phyloP scores from a whole-genome alignment of 768 basidiomycete species.

The Leccinum imitatum region DNA sequence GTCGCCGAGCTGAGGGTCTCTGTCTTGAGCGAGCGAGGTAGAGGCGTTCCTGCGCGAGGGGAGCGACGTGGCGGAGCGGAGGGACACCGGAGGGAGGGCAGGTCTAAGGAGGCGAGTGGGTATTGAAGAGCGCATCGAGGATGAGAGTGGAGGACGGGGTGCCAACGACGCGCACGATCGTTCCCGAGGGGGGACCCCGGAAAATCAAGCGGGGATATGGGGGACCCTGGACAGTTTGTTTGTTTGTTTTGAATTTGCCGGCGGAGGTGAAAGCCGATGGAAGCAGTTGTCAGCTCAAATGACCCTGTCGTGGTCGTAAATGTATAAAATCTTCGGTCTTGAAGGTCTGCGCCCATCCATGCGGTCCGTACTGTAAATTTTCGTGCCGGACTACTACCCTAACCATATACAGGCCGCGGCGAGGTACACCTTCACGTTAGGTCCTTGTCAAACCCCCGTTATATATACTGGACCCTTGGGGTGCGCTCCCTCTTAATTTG shows the following conservation, averaged over 20 bases:
- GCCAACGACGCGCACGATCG: background rate
- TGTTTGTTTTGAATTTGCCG: slow-evolving; percentile 1
- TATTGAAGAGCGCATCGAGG: slow-evolving; percentile 13
- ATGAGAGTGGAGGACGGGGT: slow-evolving; percentile 12
- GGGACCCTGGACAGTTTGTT: slow-evolving; percentile 26
- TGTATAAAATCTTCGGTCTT: slow-evolving; percentile 17
- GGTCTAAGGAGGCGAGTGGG: slow-evolving; percentile 18
- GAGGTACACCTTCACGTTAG: slow-evolving; percentile 9
- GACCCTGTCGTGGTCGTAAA: slow-evolving; percentile 22
- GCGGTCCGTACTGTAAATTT: slow-evolving; percentile 20
- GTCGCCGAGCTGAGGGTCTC: slow-evolving; percentile 67
- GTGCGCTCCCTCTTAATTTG: slow-evolving; percentile 19
- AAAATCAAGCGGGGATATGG: background rate
- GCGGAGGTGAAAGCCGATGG: slow-evolving; percentile 18
- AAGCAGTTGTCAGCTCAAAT: background rate
- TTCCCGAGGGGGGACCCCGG: slow-evolving; percentile 23
- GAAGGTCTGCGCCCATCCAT: slow-evolving; percentile 20
- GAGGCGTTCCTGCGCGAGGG: slow-evolving; percentile 16
- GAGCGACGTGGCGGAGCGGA: background rate
- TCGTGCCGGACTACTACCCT: slow-evolving; percentile 22
- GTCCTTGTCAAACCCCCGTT: slow-evolving; percentile 2
- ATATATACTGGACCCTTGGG: slow-evolving; percentile 22
- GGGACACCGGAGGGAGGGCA: slow-evolving; percentile 3
- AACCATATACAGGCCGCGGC: slow-evolving; percentile 1
- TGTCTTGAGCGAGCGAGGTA: slow-evolving; percentile 30